Evolutionary conservation across 345 rosid genomes (phyloP), one percentile per base, ranked within the genome.

Genomic region (Alliaria petiolata): DNA sequence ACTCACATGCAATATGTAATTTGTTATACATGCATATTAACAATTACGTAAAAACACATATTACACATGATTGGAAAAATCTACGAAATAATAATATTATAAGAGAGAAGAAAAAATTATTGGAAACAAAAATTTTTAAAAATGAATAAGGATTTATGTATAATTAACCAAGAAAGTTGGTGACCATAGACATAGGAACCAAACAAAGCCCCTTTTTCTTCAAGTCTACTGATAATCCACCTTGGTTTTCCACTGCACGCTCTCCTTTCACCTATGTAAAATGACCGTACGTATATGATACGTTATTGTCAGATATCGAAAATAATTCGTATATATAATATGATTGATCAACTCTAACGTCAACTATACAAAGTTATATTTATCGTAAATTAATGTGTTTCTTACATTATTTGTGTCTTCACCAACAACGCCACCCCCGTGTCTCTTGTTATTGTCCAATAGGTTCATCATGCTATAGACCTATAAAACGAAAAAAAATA

Each of bases 121-220:
- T 16, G 42, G 42, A 36, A 33, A 26, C 46, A n/a, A n/a, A 12
- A 44, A 2, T 58, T 3, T 8, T 1, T 6, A 12, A 53, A 25
- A 50, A 39, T 19, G 65, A 69, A 52, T 15, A 50, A 68, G 20
- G 74, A 30, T 15, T 39, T 62, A 43, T 15, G 14, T 34, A 38
- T 20, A 17, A 20, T 68, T 36, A 75, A 44, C 50, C 70, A 44
- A 62, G 75, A 52, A 60, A 69, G 43, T 76, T 62, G 31, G 70
- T 61, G 58, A 76, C 53, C 44, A 76, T 35, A 14, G 79, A 76
- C 30, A 76, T 35, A 63, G 75, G 79, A 62, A 76, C 79, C 33
- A 76, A 69, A 76, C 79, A 76, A 43, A 69, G 79, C 8, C 71
- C 79, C 46, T 55, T 76, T 33, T 55, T 13, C 66, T 69, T 39